These are phyloP conservation scores for Trifolium subterraneum DNA, from an alignment of 306 rosid species.

Conservation along the genomic window DNA sequence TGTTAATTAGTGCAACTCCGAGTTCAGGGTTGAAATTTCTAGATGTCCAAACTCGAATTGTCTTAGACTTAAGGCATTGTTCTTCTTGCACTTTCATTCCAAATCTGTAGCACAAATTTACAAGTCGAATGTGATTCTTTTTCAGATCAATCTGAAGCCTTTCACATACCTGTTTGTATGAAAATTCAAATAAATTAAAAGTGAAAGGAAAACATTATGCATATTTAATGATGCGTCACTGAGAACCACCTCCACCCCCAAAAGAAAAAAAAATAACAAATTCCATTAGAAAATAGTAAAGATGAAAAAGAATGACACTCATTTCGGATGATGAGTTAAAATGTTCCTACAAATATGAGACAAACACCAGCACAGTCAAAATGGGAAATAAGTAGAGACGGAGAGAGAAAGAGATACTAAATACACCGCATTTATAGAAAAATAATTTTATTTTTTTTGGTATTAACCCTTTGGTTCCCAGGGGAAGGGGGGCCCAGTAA, in stretches of 20 bases:
- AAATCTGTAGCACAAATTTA: constrained; percentile 71
- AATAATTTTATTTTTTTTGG: too few relatives aligned
- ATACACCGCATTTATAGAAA: neutral
- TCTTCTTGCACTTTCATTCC: constrained; percentile 79
- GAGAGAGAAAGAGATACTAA: neutral
- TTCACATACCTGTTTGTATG: constrained; percentile 63
- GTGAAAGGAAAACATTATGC: constrained; percentile 39
- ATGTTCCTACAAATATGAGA: neutral
- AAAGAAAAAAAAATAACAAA: too few relatives aligned
- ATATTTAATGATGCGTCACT: neutral
- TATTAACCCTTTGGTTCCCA: too few relatives aligned
- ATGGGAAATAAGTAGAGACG: neutral
- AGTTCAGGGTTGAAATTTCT: constrained; percentile 65
- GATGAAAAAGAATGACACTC: neutral
- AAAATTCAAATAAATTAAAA: constrained; percentile 40
- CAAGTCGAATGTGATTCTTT: constrained; percentile 64
- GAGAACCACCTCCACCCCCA: too few relatives aligned
- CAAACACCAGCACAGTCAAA: neutral
- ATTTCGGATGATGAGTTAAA: constrained; percentile 23
- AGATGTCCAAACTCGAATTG: constrained; percentile 78
- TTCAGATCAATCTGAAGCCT: constrained; percentile 84
- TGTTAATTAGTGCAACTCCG: constrained; percentile 43
- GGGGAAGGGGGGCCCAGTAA: too few relatives aligned
- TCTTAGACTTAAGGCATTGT: constrained; percentile 58
- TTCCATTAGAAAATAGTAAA: too few relatives aligned